Base-by-base conservation (phyloP, 2,329 filamentous ascomycete genomes). In the Xylariaceae sp. region DNA sequence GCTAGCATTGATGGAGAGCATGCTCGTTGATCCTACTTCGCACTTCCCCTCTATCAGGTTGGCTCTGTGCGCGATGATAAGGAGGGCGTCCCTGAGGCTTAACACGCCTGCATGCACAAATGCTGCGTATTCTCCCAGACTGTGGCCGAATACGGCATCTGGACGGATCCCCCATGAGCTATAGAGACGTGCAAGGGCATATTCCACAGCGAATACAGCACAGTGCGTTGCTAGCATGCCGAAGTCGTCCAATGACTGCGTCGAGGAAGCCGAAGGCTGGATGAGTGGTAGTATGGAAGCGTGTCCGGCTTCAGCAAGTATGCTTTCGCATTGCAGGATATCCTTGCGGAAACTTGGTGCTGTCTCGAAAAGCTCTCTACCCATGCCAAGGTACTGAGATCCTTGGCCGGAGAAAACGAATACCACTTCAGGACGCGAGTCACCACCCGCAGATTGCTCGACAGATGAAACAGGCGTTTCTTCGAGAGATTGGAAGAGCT, bases 71-170 rank as follows among this genome's bases (percentile, higher is more conserved):
- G 66, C 84, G 50, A 86, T 82, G 3, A 87, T 73, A 47, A 80
- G 80, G 30, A 88, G 75, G 70, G 82, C 81, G 69, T 86, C 83
- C 58, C 77, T 75, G 15, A 77, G 79, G 13, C 81, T 83, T 48
- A 86, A 74, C 47, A 85, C 81, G 55, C 82, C 83, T 58, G 82
- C 80, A 54, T 82, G 77, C 64, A 83, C 76, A 2, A 86, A 76
- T 53, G 83, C 83, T 53, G 83, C 82, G 65, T 85, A 85, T 68
- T 86, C 83, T 52, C 83, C 83, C 48, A 86, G 74, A 64, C 82
- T 85, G 63, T 76, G 75, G 13, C 76, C 76, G 30, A 76, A 61
- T 4, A 77, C 74, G 6, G 70, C 77, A 51, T 75, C 74, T 56
- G 75, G 75, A 11, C 65, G 66, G 39, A 77, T 60, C 18, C 74